Evolutionary conservation across 805 yeast species (phyloP), one percentile per base, ranked within the genome.

Genomic region (Yarrowia sp.): DNA sequence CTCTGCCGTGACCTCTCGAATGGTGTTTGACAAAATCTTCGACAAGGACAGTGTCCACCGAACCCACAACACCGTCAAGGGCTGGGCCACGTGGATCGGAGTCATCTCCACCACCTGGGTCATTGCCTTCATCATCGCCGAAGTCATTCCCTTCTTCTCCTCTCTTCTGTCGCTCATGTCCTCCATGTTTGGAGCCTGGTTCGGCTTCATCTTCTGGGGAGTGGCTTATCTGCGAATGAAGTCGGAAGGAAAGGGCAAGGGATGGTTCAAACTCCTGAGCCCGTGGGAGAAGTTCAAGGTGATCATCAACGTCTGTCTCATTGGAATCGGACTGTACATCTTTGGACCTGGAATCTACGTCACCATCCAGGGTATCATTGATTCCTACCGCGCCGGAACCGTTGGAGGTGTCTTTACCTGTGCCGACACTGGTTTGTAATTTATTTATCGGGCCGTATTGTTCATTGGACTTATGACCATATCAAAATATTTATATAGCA

Each of bases 161-260:
- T 88, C 85, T 71, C 75, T 86, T 69, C 77, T 86, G 40, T 81
- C 87, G 3, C 76, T 86, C 71, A 85, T 86, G 88, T 82, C 85
- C 14, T 85, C 89, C 2, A 76, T 86, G 64, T 86, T 86, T 72
- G 89, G 86, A 74, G 85, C 88, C 74, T 86, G 88, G 87, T 86
- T 86, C 71, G 89, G 89, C 0, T 86, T 85, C 71, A 84, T 85
- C 8, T 86, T 85, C 71, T 86, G 89, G 89, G 77, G 87, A 15
- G 81, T 84, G 38, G 88, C 89, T 0, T 86, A 74, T 74, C 80
- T 84, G 73, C 80, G 82, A 71, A 76, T 85, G 70, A 79, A 79
- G 70, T 76, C 77, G 63, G 76, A 75, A n/a, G 75, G 76, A 40
- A 73, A 75, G 55, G 43, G 55, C 20, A 58, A 58, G 56, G 76